Conservation (phyloP, 306 rosid species). For the Lithocarpus polystachyus region DNA sequence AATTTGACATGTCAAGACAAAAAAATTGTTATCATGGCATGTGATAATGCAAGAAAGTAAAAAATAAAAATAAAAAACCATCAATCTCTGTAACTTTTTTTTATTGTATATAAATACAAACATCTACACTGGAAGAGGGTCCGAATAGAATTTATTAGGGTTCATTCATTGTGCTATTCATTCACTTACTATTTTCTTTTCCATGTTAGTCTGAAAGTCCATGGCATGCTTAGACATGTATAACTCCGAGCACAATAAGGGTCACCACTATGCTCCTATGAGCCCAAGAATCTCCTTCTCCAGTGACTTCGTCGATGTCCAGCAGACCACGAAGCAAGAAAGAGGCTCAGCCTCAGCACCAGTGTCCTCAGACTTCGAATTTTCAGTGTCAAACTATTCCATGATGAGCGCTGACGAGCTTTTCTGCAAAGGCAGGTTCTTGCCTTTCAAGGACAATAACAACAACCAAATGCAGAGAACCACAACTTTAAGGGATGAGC, state of each 20-base stretch:
- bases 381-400: slow-evolving; percentile 58
- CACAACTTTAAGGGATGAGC: slow-evolving; percentile 85
- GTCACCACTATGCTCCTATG: slow-evolving; percentile 56
- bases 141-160: slow-evolving; percentile 36
- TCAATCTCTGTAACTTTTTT: not conserved
- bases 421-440: slow-evolving; percentile 73
- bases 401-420: slow-evolving; percentile 98
- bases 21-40: slow-evolving; percentile 43
- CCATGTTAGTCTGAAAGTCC: slow-evolving; percentile 42
- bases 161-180: not conserved
- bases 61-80: not conserved
- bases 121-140: slow-evolving; percentile 30
- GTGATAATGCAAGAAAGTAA: slow-evolving; percentile 11
- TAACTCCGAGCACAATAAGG: slow-evolving; percentile 60
- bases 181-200: slow-evolving; percentile 4
- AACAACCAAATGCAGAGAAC: slow-evolving; percentile 42
- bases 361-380: slow-evolving; percentile 75
- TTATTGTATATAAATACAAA: slow-evolving; percentile 43
- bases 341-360: slow-evolving; percentile 39
- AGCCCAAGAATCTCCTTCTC: slow-evolving; percentile 97
- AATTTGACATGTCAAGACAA: slow-evolving; percentile 59
- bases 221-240: slow-evolving; percentile 93
- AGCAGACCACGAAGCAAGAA: slow-evolving; percentile 54
- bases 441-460: slow-evolving; percentile 63
- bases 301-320: slow-evolving; percentile 75